These are phyloP conservation scores for Suillus subaureus DNA, from an alignment of 768 basidiomycete genomes.

Conservation along the genomic window DNA sequence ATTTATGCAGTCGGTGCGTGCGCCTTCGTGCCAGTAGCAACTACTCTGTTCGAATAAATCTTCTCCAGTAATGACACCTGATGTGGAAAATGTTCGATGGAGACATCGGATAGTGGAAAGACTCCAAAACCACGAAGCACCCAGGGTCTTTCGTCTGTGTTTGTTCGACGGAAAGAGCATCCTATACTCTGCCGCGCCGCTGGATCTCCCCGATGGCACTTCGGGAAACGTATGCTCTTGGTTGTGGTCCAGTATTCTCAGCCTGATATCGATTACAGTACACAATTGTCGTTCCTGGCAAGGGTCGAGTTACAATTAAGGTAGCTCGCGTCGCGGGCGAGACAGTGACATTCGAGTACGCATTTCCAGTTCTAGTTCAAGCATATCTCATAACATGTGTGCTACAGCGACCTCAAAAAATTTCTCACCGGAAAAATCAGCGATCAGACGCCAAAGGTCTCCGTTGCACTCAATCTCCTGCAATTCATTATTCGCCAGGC, in stretches of 20 bases:
- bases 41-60: not conserved
- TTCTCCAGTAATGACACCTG: slow-evolving; percentile 22
- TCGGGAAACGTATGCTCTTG: slow-evolving; percentile 29
- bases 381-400: not conserved
- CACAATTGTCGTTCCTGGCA: slow-evolving; percentile 36
- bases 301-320: slow-evolving; percentile 34
- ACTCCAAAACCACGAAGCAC: slow-evolving; percentile 41
- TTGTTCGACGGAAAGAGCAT: slow-evolving; percentile 51
- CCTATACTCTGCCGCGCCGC: slow-evolving; percentile 37
- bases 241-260: not conserved
- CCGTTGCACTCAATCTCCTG: slow-evolving; percentile 46
- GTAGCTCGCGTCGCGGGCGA: slow-evolving; percentile 41
- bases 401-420: slow-evolving; percentile 27
- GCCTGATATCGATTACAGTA: not conserved
- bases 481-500: slow-evolving; percentile 53
- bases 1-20: slow-evolving; percentile 7
- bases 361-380: not conserved
- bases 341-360: slow-evolving; percentile 31
- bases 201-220: slow-evolving; percentile 33
- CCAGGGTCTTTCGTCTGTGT: slow-evolving; percentile 43
- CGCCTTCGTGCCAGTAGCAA: slow-evolving; percentile 27
- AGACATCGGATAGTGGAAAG: slow-evolving; percentile 35
- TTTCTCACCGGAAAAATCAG: slow-evolving; percentile 27
- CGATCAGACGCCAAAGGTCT: slow-evolving; percentile 30
- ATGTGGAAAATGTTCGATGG: slow-evolving; percentile 16